Evolutionary conservation across 192 early-diverging fungal species (phyloP).

Genomic region (Coemansia furcata): DNA sequence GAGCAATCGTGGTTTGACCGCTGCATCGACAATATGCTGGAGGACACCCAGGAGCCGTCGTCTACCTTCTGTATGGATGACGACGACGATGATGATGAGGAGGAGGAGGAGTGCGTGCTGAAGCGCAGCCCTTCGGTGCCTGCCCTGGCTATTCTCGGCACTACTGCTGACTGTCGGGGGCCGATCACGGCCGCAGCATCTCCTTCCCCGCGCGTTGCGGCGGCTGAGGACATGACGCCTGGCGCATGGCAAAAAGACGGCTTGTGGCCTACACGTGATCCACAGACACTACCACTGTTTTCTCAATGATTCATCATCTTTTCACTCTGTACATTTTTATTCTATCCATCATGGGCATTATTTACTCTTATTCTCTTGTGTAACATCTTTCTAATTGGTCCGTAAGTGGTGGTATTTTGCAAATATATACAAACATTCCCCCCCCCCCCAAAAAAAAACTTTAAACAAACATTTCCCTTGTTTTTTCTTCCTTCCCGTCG

Average conservation of each 20-base stretch:
- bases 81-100: conserved; percentile 13
- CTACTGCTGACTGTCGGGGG: not conserved
- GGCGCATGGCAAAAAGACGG: not conserved
- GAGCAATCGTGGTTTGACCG: conserved; percentile 54
- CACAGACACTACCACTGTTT: not conserved
- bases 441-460: not conserved
- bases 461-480: no score
- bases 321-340: not conserved
- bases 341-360: not conserved
- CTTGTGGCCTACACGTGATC: conserved; percentile 5
- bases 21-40: conserved; percentile 42
- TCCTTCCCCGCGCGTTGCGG: not conserved
- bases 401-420: not conserved
- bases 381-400: not conserved
- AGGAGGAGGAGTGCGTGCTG: conserved; percentile 4
- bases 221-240: not conserved
- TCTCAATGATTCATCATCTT: not conserved
- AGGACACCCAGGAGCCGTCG: conserved; percentile 15
- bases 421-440: not conserved
- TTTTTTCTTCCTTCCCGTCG: not conserved
- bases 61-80: conserved; percentile 1
- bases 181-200: not conserved
- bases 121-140: conserved; percentile 21
- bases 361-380: not conserved
- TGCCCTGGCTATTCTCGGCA: not conserved